Evolutionary conservation across 345 rosid genomes (phyloP).

Genomic region (Barbarea vulgaris): DNA sequence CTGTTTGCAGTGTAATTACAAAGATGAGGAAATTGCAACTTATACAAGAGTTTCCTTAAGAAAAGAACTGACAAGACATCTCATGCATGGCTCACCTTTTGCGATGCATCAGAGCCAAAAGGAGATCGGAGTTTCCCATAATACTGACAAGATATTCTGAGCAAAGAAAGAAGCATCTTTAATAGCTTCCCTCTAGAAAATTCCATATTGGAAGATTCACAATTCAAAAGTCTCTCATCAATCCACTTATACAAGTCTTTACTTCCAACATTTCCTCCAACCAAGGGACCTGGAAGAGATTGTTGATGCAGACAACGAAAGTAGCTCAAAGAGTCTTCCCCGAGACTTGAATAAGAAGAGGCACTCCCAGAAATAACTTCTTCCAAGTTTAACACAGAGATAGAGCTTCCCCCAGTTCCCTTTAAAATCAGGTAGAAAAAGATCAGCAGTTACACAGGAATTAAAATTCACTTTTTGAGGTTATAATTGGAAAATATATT

Average conservation of each 20-base stretch:
- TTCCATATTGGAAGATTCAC: constrained; percentile 64
- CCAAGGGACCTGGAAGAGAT: constrained; percentile 91
- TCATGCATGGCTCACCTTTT: constrained; percentile 54
- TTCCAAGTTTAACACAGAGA: constrained; percentile 72
- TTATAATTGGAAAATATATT: constrained; percentile 1
- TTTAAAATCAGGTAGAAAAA: constrained; percentile 44
- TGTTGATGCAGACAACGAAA: constrained; percentile 70
- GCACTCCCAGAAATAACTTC: constrained; percentile 60
- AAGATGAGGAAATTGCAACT: constrained; percentile 15
- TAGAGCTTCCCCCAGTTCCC: constrained; percentile 57
- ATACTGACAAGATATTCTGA: constrained; percentile 87
- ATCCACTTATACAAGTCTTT: constrained; percentile 95
- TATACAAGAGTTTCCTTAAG: constrained; percentile 1
- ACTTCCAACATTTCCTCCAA: constrained; percentile 89
- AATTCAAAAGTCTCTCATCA: constrained; percentile 73
- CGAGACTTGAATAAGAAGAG: constrained; percentile 44
- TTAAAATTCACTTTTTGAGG: constrained; percentile 1
- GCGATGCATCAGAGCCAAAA: constrained; percentile 64
- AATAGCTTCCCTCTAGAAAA: constrained; percentile 60
- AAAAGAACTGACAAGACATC: neutral
- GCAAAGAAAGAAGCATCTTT: constrained; percentile 83
- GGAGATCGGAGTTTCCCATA: constrained; percentile 98
- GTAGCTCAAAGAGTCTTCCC: constrained; percentile 56
- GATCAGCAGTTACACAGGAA: constrained; percentile 28
- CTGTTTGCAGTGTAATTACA: constrained; percentile 44